These are phyloP conservation scores for Teratosphaeria viscida DNA, from an alignment of 2,329 filamentous ascomycete species.

Conservation along the genomic window DNA sequence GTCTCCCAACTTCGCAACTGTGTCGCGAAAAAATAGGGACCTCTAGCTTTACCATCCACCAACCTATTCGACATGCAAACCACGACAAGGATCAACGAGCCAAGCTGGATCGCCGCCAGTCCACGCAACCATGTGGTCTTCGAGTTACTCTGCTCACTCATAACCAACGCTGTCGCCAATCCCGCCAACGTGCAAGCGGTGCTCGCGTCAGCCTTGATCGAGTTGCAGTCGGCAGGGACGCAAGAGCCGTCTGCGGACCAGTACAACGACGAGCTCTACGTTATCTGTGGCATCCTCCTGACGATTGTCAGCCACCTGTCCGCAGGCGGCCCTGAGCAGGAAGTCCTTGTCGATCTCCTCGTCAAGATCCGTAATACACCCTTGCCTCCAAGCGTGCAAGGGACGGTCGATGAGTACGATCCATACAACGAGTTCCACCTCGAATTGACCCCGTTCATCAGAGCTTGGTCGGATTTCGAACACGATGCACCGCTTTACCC, in stretches of 20 bases:
- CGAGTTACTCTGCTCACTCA: not conserved
- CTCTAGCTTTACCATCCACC: not conserved
- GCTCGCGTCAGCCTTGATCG: not conserved
- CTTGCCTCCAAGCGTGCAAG: not conserved
- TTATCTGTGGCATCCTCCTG: not conserved
- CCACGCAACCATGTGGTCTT: not conserved
- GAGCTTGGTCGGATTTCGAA: not conserved
- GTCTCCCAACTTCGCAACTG: no score
- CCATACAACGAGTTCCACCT: not conserved
- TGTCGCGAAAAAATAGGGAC: no score
- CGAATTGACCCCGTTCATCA: not conserved
- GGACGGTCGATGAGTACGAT: not conserved
- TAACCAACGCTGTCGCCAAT: not conserved
- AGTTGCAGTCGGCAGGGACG: not conserved
- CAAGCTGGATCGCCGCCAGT: not conserved
- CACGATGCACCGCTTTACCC: not conserved
- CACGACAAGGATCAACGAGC: not conserved
- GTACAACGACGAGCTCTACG: not conserved
- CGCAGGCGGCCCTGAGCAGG: not conserved
- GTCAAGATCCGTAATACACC: not conserved
- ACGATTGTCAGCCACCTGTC: not conserved
- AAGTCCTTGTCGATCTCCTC: not conserved
- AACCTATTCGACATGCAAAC: not conserved
- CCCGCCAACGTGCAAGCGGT: not conserved
- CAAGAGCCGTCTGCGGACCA: not conserved